Evolutionary conservation across 1,139 yeast species (phyloP), one percentile per base, ranked within the genome.

Genomic region (Candida anutae): DNA sequence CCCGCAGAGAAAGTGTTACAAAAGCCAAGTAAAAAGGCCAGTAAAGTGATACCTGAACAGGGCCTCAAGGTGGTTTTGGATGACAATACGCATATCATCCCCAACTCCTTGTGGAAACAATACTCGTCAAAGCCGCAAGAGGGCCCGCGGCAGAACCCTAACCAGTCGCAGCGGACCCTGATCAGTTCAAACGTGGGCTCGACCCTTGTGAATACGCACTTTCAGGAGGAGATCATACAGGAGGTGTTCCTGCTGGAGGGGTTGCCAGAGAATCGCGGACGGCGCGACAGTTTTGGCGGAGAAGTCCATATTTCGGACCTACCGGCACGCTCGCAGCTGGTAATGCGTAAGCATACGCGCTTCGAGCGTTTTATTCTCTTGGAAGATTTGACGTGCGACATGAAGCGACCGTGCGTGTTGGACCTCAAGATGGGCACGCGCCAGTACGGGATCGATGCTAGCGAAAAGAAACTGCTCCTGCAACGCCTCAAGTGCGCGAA

Each of bases 381-480:
- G 30, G 98, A 93, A 48, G 99, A 93, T 55, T 59, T 93, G 30
- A 88, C 97, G 0, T 70, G 78, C 28, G 84, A 85, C 19, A 74
- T 90, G 78, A 62, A 56, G 19, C 71, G 70, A 35, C 97, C 98
- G 0, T 87, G 96, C 50, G 97, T 90, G 1, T 61, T 93, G 34
- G 99, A 93, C 54, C 65, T 93, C 40, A 93, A 93, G 50, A 90
- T 93, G 97, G 99, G 99, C 1, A 88, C 99, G 0, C 68, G 99
- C 30, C 99, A 93, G 53, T 90, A 90, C 45, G 98, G 99, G n/a
- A 80, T 88, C 11, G 95, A 85, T 41, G 97, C 97, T 0, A 66
- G 68, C 6, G 53, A 58, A 10, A 62, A 74, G 30, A 93, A 93
- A 54, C 84, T 79, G 48, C 52, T 58, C 30, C 83, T 95, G 0